Evolutionary conservation across 2,329 filamentous ascomycete genomes (phyloP), one percentile per base, ranked within the genome.

Genomic region (Colletotrichum magnum): DNA sequence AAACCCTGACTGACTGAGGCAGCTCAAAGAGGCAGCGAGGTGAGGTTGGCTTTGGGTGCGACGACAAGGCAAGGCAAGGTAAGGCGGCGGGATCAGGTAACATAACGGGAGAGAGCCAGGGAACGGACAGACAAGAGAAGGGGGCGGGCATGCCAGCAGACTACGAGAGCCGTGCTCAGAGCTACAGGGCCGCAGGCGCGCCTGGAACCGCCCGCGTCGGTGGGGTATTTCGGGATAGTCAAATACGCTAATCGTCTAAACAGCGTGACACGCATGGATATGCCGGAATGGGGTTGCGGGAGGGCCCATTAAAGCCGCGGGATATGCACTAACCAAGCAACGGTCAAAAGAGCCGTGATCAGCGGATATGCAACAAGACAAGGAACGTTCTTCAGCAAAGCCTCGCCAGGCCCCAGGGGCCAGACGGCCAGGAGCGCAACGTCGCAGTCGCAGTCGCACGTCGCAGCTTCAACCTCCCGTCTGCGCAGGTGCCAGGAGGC

Each of bases 351-450:
- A n/a, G 51, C 58, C n/a, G 51, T 48, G 50, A 66, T 69, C 66
- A 57, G 56, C 50, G 18, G 52, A 51, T 67, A 69, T 69, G 62
- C 67, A 67, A 60, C 57, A 67, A 69, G 51, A 47, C 67, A 67
- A 60, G 36, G 32, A 36, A 36, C 32, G 51, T 67, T 69, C 66
- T 66, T 69, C 67, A 69, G 50, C 67, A 53, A 60, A 52, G 43
- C 56, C 66, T 21, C 54, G 18, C 36, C 32, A 9, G 32, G 32
- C 66, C 48, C 66, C 48, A 64, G 67, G 66, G 67, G 56, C 56
- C 43, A 66, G 45, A 63, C 51, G 63, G 51, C 45, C 21, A 24
- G 21, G 21, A 24, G 21, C 21, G 21, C 21, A 24, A 4, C 21
- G 21, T 24, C 21, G 21, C 21, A 24, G 21, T 24, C 21, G 2